Evolutionary conservation across 2,329 filamentous ascomycete genomes (phyloP).

Genomic region (Chalaropsis ovoidea): DNA sequence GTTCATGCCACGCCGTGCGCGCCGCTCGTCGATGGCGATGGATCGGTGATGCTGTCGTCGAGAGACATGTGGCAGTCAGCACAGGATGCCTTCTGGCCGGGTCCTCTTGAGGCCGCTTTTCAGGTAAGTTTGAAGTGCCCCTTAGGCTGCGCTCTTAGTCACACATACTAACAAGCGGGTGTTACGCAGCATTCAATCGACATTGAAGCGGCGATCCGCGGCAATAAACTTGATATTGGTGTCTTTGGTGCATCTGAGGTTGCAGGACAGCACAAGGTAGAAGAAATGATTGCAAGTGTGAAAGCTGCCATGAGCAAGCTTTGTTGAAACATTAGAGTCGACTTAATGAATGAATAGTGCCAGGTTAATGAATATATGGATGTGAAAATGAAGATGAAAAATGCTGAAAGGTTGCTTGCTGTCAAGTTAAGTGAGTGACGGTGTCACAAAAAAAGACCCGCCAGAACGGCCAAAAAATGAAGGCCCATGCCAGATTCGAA

Average conservation of each 20-base stretch:
- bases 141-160: background rate
- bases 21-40: background rate
- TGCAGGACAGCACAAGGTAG: background rate
- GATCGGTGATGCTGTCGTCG: background rate
- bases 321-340: background rate
- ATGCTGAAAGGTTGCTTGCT: too few species aligned
- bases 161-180: slow-evolving; percentile 4
- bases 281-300: background rate
- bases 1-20: background rate
- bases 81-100: background rate
- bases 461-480: background rate
- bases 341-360: too few species aligned
- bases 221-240: slow-evolving; percentile 14
- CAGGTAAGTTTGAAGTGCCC: slow-evolving; percentile 11
- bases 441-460: too few species aligned
- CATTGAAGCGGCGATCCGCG: slow-evolving; percentile 21
- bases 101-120: background rate
- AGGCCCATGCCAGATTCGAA: slow-evolving; percentile 25
- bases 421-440: too few species aligned
- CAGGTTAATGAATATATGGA: too few species aligned
- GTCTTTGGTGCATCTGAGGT: slow-evolving; percentile 19
- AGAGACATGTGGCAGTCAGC: background rate
- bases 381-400: too few species aligned
- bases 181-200: slow-evolving; percentile 17
- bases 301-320: slow-evolving; percentile 6